Base-by-base conservation (phyloP, 2,329 filamentous ascomycete species). In the Sporothrix sp. region DNA sequence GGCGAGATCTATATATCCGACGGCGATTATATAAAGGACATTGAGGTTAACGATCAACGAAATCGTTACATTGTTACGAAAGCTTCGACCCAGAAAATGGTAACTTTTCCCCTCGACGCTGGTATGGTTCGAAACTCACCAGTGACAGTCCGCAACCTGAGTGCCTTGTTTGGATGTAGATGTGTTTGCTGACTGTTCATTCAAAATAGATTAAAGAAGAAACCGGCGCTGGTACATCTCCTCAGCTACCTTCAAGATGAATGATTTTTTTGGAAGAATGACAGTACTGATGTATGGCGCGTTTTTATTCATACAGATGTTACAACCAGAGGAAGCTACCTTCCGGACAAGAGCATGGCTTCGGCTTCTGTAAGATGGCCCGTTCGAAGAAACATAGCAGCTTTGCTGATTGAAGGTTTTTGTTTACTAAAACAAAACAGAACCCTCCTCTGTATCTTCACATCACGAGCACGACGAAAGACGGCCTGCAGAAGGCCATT, bases 131-230 rank as follows among this genome's bases (percentile, higher is more conserved):
- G n/a, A n/a, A n/a, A n/a, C n/a, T n/a, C n/a, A n/a, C n/a, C n/a
- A n/a, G n/a, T n/a, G n/a, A n/a, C n/a, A n/a, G n/a, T n/a, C n/a
- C n/a, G n/a, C n/a, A n/a, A n/a, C n/a, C n/a, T n/a, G n/a, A n/a
- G n/a, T n/a, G n/a, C n/a, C n/a, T n/a, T n/a, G n/a, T n/a, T n/a
- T n/a, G n/a, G n/a, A n/a, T n/a, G n/a, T n/a, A n/a, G n/a, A n/a
- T n/a, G n/a, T n/a, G n/a, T n/a, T n/a, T n/a, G n/a, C n/a, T n/a
- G n/a, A n/a, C n/a, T n/a, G n/a, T n/a, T n/a, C n/a, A n/a, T n/a
- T n/a, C n/a, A n/a, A n/a, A n/a, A 82, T 90, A 98, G 93, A 98
- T 98, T 65, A 95, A 95, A 84, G 91, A 96, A 75, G 88, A 96
- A 65, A 97, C 91, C 83, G 93, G 93, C 79, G 91, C 93, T 78